Percentiles rank a stretch among this genome's conserved stretches.
Evolutionary conservation across 345 rosid genomes (phyloP).

Genomic region (Euphorbia pulcherrima): DNA sequence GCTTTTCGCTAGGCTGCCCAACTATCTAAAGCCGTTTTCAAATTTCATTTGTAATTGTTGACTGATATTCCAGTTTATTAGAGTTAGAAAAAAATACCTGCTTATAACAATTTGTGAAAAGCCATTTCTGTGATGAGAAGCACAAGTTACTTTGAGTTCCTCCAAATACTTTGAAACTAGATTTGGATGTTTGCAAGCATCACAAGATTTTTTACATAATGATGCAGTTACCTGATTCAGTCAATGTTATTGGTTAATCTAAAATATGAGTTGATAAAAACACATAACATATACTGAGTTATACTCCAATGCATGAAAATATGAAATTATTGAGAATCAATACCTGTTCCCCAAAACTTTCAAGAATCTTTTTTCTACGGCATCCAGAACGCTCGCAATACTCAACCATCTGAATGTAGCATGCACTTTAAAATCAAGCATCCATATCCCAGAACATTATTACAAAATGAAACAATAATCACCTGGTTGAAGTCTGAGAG

Average conservation of each 20-base stretch:
- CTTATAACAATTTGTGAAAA: slow-evolving; percentile 49
- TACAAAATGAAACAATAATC: slow-evolving; percentile 10
- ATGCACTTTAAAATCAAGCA: slow-evolving; percentile 15
- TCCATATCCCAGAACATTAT: slow-evolving; percentile 10
- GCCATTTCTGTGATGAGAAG: slow-evolving; percentile 47
- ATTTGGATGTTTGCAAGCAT: slow-evolving; percentile 81
- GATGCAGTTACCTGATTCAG: slow-evolving; percentile 50
- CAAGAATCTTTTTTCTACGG: slow-evolving; percentile 80
- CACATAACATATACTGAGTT: too few species aligned
- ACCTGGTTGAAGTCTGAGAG: slow-evolving; percentile 71
- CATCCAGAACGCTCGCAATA: slow-evolving; percentile 92
- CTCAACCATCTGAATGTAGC: slow-evolving; percentile 60
- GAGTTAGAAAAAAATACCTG: slow-evolving; percentile 40
- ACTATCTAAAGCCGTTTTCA: not conserved
- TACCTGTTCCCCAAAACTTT: slow-evolving; percentile 94
- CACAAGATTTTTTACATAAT: slow-evolving; percentile 70
- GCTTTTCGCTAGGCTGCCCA: not conserved
- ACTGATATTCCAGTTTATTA: not conserved
- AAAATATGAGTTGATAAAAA: slow-evolving; percentile 7
- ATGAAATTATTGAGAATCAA: not conserved
- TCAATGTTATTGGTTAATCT: slow-evolving; percentile 5
- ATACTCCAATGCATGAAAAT: not conserved
- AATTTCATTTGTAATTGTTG: not conserved
- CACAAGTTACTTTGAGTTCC: slow-evolving; percentile 48
- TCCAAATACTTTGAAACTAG: slow-evolving; percentile 55